These are phyloP conservation scores for Purpureocillium lavendulum DNA, from an alignment of 2,329 filamentous ascomycete genomes.

Conservation along the genomic window DNA sequence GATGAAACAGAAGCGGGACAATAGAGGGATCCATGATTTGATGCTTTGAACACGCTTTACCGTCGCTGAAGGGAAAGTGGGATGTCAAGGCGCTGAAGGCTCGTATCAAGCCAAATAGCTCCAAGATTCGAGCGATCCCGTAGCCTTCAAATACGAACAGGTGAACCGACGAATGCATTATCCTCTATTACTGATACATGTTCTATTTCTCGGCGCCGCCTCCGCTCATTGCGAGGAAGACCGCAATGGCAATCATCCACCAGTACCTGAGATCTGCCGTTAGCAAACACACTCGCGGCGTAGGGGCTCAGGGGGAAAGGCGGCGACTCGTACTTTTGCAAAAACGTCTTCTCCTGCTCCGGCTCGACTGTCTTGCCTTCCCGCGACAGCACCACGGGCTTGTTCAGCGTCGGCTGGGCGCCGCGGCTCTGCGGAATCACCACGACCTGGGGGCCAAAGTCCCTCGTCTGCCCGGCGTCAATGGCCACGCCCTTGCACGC, in stretches of 20 bases:
- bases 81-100: too few relatives aligned
- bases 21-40: too few relatives aligned
- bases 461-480: conserved; percentile 55
- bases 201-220: conserved; percentile 40
- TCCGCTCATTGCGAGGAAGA: conserved; percentile 43
- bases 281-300: conserved; percentile 18
- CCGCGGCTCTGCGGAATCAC: conserved; percentile 40
- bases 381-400: conserved; percentile 51
- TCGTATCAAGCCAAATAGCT: too few relatives aligned
- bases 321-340: conserved; percentile 51
- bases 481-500: conserved; percentile 47
- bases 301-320: not conserved
- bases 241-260: conserved; percentile 51
- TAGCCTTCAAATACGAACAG: too few relatives aligned
- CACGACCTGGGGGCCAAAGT: conserved; percentile 53
- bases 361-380: conserved; percentile 50
- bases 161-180: too few relatives aligned
- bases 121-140: too few relatives aligned
- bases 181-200: too few relatives aligned
- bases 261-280: conserved; percentile 45
- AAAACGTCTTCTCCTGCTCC: conserved; percentile 52
- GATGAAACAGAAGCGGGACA: too few relatives aligned
- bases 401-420: conserved; percentile 51
- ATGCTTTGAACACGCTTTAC: too few relatives aligned
- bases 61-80: too few relatives aligned